These are phyloP conservation scores for Darksidea phi DNA, from an alignment of 495 filamentous ascomycete genomes.

Conservation along the genomic window DNA sequence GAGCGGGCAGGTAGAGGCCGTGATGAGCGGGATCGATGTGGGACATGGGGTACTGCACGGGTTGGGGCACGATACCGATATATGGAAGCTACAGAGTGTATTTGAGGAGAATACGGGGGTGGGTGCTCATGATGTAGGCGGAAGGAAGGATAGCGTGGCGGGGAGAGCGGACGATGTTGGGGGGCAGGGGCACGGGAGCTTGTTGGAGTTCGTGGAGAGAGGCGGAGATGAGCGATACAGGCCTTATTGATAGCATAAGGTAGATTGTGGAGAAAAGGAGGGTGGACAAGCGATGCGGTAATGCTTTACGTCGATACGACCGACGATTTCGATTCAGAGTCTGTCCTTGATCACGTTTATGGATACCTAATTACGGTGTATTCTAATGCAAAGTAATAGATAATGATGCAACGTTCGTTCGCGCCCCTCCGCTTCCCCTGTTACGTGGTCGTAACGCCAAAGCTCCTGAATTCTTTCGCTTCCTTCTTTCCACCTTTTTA, in stretches of 20 bases:
- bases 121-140: conserved; percentile 6
- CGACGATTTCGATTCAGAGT: not conserved
- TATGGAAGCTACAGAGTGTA: conserved; percentile 32
- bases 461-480: too few relatives aligned
- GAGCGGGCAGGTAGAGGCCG: not conserved
- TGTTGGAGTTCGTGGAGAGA: conserved; percentile 8
- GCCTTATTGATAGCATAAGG: not conserved
- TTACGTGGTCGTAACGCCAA: too few relatives aligned
- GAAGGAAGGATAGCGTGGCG: not conserved
- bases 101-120: conserved; percentile 22
- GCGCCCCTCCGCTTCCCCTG: too few relatives aligned
- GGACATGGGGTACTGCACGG: conserved; percentile 20
- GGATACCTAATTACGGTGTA: too few relatives aligned
- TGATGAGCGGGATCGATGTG: not conserved
- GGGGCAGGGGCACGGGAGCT: too few relatives aligned
- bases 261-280: not conserved
- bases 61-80: not conserved
- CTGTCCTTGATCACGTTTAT: too few relatives aligned
- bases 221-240: not conserved
- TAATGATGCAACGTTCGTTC: too few relatives aligned
- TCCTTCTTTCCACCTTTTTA: too few relatives aligned
- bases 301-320: not conserved
- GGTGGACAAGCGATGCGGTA: not conserved
- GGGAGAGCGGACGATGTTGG: too few relatives aligned
- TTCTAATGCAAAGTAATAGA: too few relatives aligned